Evolutionary conservation across 2,329 filamentous ascomycete genomes (phyloP).

Genomic region (Ophiostoma fasciatum): DNA sequence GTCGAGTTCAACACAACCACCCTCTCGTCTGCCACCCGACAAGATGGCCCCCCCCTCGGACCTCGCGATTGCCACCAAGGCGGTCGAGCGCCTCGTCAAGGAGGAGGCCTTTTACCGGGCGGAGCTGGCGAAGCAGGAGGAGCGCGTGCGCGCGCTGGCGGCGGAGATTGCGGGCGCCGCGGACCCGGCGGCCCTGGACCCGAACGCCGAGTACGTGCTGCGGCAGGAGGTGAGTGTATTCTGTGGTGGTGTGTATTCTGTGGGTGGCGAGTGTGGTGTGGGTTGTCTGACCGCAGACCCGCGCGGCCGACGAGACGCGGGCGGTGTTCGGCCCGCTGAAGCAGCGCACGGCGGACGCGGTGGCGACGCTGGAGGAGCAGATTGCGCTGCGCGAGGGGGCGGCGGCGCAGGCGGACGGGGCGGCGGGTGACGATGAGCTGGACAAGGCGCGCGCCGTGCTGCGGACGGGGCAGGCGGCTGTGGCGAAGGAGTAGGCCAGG

Average conservation of each 20-base stretch:
- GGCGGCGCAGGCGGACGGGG: conserved; percentile 15
- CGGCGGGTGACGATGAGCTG: conserved; percentile 32
- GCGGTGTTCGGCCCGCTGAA: conserved; percentile 62
- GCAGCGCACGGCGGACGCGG: conserved; percentile 54
- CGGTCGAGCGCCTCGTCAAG: conserved; percentile 73
- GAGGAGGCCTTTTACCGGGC: conserved; percentile 85
- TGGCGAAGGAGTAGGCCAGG: conserved; percentile 12
- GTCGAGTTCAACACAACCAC: no score
- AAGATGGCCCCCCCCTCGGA: conserved; percentile 61
- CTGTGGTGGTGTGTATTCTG: no score
- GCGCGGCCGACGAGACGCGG: conserved; percentile 76
- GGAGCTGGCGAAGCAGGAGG: conserved; percentile 63
- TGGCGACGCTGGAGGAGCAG: conserved; percentile 60
- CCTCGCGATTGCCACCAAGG: conserved; percentile 64
- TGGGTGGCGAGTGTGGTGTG: no score
- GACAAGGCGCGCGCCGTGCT: conserved; percentile 40
- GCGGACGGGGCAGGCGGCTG: conserved; percentile 30
- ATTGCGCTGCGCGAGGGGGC: conserved; percentile 45
- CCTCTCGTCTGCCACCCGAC: no score
- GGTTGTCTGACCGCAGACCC: conserved; percentile 41
- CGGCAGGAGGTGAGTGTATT: conserved; percentile 62
- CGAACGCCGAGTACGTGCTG: conserved; percentile 63
- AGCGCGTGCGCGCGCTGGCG: conserved; percentile 54
- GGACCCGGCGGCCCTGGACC: conserved; percentile 37
- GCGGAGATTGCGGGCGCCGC: conserved; percentile 34